phyloP scores from a whole-genome alignment of 2,329 filamentous ascomycete genomes.

The Cadophora malorum region DNA sequence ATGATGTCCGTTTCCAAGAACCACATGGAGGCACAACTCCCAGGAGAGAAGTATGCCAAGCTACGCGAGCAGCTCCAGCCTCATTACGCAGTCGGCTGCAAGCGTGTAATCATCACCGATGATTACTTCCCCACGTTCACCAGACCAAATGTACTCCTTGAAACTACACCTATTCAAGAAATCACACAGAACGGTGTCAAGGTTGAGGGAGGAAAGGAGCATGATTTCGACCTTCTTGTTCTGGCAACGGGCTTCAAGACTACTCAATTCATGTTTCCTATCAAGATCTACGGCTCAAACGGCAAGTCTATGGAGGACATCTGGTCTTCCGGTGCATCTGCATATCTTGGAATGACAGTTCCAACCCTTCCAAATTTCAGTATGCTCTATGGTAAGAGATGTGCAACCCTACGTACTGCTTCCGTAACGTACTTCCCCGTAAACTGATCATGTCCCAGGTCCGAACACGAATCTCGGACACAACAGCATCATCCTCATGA shows the following conservation, averaged over 20 bases:
- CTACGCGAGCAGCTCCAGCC: conserved; percentile 60
- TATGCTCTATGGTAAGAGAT: conserved; percentile 49
- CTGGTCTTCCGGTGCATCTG: conserved; percentile 58
- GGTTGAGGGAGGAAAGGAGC: conserved; percentile 49
- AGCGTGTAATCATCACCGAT: conserved; percentile 59
- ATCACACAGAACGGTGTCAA: conserved; percentile 56
- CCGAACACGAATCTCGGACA: conserved; percentile 43
- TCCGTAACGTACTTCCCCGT: too few species aligned
- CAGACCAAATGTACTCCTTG: conserved; percentile 54
- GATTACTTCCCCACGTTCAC: conserved; percentile 61
- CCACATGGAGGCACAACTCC: conserved; percentile 54
- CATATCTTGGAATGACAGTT: conserved; percentile 37
- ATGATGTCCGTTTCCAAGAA: conserved; percentile 49
- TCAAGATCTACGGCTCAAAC: conserved; percentile 55
- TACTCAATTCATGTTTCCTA: conserved; percentile 63
- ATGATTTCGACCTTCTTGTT: conserved; percentile 61
- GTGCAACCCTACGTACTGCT: too few species aligned
- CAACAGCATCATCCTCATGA: conserved; percentile 42
- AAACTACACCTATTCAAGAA: conserved; percentile 55
- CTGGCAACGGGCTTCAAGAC: conserved; percentile 65
- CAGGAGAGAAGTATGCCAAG: conserved; percentile 51
- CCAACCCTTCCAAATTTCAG: conserved; percentile 37
- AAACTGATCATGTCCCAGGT: conserved; percentile 50
- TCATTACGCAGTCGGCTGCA: conserved; percentile 60
- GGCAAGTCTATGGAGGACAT: conserved; percentile 53